These are phyloP conservation scores for Lophiotrema nucula DNA, from an alignment of 495 filamentous ascomycete genomes.

Conservation along the genomic window DNA sequence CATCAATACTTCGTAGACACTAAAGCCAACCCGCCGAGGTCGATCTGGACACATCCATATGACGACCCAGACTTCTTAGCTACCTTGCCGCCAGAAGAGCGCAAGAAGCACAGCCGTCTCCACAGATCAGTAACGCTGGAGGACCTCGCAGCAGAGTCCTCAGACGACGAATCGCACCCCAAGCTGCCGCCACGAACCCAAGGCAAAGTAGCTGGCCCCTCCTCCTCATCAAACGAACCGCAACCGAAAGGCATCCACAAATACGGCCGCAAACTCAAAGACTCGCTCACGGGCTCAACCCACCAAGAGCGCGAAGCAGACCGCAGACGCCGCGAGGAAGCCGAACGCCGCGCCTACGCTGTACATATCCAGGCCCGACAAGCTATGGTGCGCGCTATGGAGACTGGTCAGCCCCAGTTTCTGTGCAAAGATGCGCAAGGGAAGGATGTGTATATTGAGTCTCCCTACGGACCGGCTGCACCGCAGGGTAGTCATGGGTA, in stretches of 20 bases:
- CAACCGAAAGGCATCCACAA: constrained; percentile 35
- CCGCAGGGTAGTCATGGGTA: constrained; percentile 39
- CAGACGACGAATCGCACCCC: constrained; percentile 42
- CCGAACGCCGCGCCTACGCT: constrained; percentile 43
- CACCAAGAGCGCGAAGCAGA: constrained; percentile 46
- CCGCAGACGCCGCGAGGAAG: constrained; percentile 43
- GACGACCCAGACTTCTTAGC: constrained; percentile 49
- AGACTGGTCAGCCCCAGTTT: constrained; percentile 50
- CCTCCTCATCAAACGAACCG: background rate
- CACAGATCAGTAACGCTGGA: constrained; percentile 40
- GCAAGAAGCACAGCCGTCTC: constrained; percentile 40
- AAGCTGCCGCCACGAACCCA: background rate
- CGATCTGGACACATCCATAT: constrained; percentile 54
- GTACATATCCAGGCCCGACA: constrained; percentile 41
- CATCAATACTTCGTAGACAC: constrained; percentile 57
- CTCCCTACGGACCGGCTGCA: constrained; percentile 35
- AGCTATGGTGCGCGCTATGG: constrained; percentile 44
- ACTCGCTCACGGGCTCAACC: constrained; percentile 47
- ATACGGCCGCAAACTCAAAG: constrained; percentile 50
- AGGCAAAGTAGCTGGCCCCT: background rate
- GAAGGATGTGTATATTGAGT: constrained; percentile 50
- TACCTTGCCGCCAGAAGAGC: constrained; percentile 42
- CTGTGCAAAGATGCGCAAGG: constrained; percentile 48
- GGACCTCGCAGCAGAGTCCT: constrained; percentile 46
- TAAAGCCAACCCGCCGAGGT: constrained; percentile 45